Base-by-base conservation (phyloP, 2,329 filamentous ascomycete species). In the Clonostachys rosea region DNA sequence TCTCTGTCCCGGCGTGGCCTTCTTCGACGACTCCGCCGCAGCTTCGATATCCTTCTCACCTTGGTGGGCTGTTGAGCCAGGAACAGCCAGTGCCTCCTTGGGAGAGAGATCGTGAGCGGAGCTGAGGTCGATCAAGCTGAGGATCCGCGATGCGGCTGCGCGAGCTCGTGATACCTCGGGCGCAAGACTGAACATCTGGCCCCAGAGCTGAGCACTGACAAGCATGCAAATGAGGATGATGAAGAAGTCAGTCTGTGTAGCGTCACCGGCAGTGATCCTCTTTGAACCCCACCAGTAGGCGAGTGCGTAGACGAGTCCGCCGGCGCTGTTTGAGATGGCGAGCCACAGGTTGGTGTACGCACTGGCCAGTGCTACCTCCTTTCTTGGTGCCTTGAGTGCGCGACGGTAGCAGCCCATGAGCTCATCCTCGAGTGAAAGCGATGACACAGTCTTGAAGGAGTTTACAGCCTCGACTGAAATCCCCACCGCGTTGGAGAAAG, bases 231-330 rank as follows among this genome's bases (percentile, higher is more conserved):
- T 75, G 5, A 89, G 72, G 8, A 91, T 84, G 55, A 88, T 86
- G 61, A 91, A 83, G 67, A 90, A 91, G n/a, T 86, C 77, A 34
- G 83, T 79, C 40, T 78, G 78, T 4, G 68, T 73, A 54, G 86
- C 86, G 47, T 79, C 68, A 5, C 86, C 86, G 40, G 76, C 72
- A 45, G 83, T 76, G 49, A 91, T 87, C 52, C 83, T 80, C 55
- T 80, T 84, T 0, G 86, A 77, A 5, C 87, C 87, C 86, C 87
- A 91, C 85, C 86, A 91, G 64, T 89, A 91, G 1, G 86, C 84
- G 46, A 91, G 77, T 0, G 86, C 84, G 57, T 90, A 88, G 24
- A 89, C 79, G 44, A 87, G 73, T 56, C 85, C 86, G 17, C 82
- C 78, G 10, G 78, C 69, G 52, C 75, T 78, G 58, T 82, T 79